These are phyloP conservation scores for Aspergillus avenaceus DNA, from an alignment of 495 filamentous ascomycete genomes.

Conservation along the genomic window DNA sequence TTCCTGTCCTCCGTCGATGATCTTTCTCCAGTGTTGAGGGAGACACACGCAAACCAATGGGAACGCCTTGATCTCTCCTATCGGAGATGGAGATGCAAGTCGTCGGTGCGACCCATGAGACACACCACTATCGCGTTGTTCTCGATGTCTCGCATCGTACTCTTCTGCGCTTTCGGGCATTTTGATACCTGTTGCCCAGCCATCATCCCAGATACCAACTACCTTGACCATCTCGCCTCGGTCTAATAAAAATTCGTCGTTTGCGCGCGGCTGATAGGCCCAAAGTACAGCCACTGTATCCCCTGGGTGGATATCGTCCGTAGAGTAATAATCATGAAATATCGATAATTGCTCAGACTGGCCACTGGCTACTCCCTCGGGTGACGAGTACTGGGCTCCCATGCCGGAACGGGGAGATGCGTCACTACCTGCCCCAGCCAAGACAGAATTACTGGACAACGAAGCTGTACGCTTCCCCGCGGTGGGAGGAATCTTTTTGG, in stretches of 20 bases:
- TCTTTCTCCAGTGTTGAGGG: slow-evolving; percentile 95
- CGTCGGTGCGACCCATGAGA: slow-evolving; percentile 71
- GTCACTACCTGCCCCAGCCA: slow-evolving; percentile 63
- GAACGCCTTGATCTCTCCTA: slow-evolving; percentile 95
- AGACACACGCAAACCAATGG: slow-evolving; percentile 96
- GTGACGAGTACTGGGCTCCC: slow-evolving; percentile 74
- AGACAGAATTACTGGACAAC: slow-evolving; percentile 78
- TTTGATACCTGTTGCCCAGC: slow-evolving; percentile 93
- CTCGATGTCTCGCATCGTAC: slow-evolving; percentile 70
- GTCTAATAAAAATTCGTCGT: slow-evolving; percentile 90
- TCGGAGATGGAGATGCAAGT: slow-evolving; percentile 59
- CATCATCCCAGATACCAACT: slow-evolving; percentile 99
- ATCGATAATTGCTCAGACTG: slow-evolving; percentile 91
- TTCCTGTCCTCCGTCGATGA: slow-evolving; percentile 69
- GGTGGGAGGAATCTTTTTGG: slow-evolving; percentile 53
- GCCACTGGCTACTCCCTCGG: slow-evolving; percentile 75
- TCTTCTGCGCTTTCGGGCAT: slow-evolving; percentile 82
- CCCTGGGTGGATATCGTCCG: slow-evolving; percentile 89
- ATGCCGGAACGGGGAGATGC: slow-evolving; percentile 72
- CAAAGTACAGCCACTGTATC: slow-evolving; percentile 90
- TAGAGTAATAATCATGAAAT: slow-evolving; percentile 99
- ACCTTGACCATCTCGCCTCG: slow-evolving; percentile 98
- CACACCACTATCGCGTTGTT: slow-evolving; percentile 88
- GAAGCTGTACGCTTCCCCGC: slow-evolving; percentile 80
- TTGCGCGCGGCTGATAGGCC: slow-evolving; percentile 93